Evolutionary conservation across 2,329 filamentous ascomycete species (phyloP), one percentile per base, ranked within the genome.

Genomic region (Cytospora piceae): DNA sequence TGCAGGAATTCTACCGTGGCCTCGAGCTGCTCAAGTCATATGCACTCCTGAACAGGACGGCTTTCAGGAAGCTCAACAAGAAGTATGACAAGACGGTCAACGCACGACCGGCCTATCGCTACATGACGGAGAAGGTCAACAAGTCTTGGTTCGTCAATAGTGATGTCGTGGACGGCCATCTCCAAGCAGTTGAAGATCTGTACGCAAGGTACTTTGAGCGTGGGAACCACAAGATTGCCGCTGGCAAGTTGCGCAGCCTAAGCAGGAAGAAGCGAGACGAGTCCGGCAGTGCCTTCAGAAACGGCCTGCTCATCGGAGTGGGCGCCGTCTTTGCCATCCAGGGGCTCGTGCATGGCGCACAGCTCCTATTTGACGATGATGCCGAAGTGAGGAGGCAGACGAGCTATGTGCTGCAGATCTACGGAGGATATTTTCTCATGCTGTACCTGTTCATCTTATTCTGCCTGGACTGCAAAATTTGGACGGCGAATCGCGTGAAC

Each of bases 21-120:
- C 83, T 99, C 17, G 95, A 99, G 75, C 81, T 98, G 55, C 83
- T 99, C 66, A 98, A 97, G 78, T 91, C 92, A 0, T 99, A 96
- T 72, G 90, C 93, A 1, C 80, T 96, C 27, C 82, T 97, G 17
- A 99, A 99, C 76, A 87, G 93, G 58, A 97, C 93, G 0, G 95
- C 93, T 0, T 98, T 98, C 74, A 89, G 94, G 37, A 99, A 99
- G 77, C 93, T 99, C 74, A 97, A 96, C 79, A 99, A 99, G 77
- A 99, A 99, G 78, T 98, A 96, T 75, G 94, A 98, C 82, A 99
- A 98, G 79, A 87, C 90, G 2, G 87, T 93, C 64, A 87, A 93
- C 71, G 90, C 93, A 51, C 86, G 90, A 14, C 92, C 92, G 0
- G 85, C 90, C 0, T 85, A 91, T 73, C 86, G 90, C 32, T 98